phyloP scores from a whole-genome alignment of 2,329 filamentous ascomycete species.

The Colletotrichum tanaceti region DNA sequence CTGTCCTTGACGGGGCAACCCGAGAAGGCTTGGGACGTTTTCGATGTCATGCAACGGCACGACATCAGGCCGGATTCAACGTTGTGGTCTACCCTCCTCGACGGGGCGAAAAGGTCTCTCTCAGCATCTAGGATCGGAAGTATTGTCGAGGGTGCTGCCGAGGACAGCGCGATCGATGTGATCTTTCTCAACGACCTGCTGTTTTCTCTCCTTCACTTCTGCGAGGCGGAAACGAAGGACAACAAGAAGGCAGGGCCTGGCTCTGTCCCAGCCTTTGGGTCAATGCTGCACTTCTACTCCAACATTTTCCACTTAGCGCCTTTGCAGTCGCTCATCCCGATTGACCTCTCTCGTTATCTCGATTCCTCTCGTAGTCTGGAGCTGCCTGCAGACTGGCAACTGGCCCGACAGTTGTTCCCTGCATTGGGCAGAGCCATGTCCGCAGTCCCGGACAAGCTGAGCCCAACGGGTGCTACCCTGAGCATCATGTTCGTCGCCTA shows the following conservation, averaged over 20 bases:
- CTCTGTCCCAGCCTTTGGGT: slow-evolving; percentile 54
- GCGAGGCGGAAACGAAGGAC: slow-evolving; percentile 53
- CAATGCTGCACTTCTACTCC: slow-evolving; percentile 62
- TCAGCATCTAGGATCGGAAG: slow-evolving; percentile 64
- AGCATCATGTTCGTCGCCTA: slow-evolving; percentile 62
- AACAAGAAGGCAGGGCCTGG: slow-evolving; percentile 46
- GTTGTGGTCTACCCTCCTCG: slow-evolving; percentile 77
- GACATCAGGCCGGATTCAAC: slow-evolving; percentile 72
- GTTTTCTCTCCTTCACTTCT: slow-evolving; percentile 57
- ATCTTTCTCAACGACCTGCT: slow-evolving; percentile 61
- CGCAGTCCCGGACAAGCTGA: slow-evolving; percentile 41
- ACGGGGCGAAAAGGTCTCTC: slow-evolving; percentile 71
- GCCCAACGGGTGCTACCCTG: slow-evolving; percentile 55
- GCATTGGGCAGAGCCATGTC: slow-evolving; percentile 50
- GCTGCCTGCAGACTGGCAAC: slow-evolving; percentile 39
- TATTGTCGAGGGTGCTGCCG: slow-evolving; percentile 50
- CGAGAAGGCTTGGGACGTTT: slow-evolving; percentile 72
- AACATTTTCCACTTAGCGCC: slow-evolving; percentile 61
- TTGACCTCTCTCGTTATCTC: slow-evolving; percentile 37
- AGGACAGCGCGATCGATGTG: slow-evolving; percentile 61
- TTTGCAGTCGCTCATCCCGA: slow-evolving; percentile 54
- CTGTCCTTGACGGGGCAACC: slow-evolving; percentile 74
- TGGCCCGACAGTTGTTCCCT: slow-evolving; percentile 45
- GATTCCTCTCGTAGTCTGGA: slow-evolving; percentile 29
- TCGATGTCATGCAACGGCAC: slow-evolving; percentile 69